These are phyloP conservation scores for Paramecium sonneborni DNA, from an alignment of 73 alveolate genomes.

Conservation along the genomic window DNA sequence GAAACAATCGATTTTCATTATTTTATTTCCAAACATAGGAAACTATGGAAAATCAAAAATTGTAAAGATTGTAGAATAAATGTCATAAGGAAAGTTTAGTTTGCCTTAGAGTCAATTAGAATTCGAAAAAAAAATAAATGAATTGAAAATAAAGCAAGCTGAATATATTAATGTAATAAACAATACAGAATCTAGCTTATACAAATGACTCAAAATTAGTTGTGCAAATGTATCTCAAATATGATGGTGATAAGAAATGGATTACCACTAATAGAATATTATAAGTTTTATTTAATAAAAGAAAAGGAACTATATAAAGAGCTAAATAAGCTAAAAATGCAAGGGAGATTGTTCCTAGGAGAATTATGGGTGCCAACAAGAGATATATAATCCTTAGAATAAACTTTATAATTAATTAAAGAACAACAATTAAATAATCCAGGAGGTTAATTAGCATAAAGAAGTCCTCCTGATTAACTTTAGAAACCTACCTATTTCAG, in stretches of 20 bases:
- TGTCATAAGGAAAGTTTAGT: background rate
- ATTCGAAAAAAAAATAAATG: background rate
- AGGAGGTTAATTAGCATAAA: conserved; percentile 2
- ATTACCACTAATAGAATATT: background rate
- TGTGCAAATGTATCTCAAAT: background rate
- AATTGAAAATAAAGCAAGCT: background rate
- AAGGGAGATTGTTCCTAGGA: background rate
- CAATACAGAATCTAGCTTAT: background rate
- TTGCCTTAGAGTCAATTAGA: background rate
- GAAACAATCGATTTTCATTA: background rate
- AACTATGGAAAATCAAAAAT: background rate
- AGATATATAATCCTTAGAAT: background rate
- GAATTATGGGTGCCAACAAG: conserved; percentile 37
- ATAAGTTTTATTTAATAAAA: background rate
- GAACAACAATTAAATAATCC: background rate
- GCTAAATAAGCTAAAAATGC: conserved; percentile 33
- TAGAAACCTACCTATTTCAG: conserved; percentile 83
- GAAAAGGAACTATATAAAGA: conserved; percentile 30
- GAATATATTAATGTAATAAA: background rate
- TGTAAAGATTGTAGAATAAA: background rate
- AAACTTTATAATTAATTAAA: background rate
- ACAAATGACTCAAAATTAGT: background rate
- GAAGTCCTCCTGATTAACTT: background rate
- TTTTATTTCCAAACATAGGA: background rate
- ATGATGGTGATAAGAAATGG: background rate